phyloP scores from a whole-genome alignment of 139 green algal species.

The Coccomyxa sp. region DNA sequence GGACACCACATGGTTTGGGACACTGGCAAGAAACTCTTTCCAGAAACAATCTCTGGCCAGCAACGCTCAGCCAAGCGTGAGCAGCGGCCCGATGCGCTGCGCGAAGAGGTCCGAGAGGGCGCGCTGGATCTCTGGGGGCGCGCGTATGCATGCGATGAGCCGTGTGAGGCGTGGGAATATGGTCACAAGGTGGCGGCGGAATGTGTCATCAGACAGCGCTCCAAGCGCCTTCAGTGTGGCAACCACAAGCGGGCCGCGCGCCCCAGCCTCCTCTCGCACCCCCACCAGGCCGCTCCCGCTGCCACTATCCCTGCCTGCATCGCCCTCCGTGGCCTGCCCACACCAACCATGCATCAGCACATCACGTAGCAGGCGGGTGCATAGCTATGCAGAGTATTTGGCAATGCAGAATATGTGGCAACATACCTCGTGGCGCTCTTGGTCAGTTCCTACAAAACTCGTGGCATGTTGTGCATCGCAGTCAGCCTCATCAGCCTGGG shows the following conservation, averaged over 20 bases:
- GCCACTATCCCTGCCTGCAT: not conserved
- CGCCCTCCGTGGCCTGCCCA: not conserved
- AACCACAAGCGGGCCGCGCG: conserved; percentile 60
- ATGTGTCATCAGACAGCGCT: conserved; percentile 52
- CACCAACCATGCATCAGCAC: not conserved
- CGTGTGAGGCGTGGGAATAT: conserved; percentile 85
- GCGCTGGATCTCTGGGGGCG: conserved; percentile 78
- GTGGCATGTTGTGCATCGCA: not conserved
- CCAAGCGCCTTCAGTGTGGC: conserved; percentile 64
- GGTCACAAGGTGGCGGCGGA: conserved; percentile 62
- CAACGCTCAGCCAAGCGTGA: conserved; percentile 21
- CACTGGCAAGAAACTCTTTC: no score
- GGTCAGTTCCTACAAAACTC: not conserved
- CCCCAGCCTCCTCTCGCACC: conserved; percentile 51
- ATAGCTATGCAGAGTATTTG: not conserved
- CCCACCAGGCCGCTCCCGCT: conserved; percentile 25
- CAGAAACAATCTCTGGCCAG: no score
- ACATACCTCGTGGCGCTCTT: not conserved
- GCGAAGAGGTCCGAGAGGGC: conserved; percentile 81
- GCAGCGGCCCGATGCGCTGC: conserved; percentile 55
- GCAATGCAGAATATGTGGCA: not conserved
- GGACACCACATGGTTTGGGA: no score
- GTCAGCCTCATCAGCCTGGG: not conserved
- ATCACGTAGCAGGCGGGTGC: no score
- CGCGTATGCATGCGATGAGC: conserved; percentile 78